A percentile compares a stretch with the other conserved stretches of the same genome.
phyloP scores from a whole-genome alignment of 2,329 filamentous ascomycete species.

The Fusarium concolor region DNA sequence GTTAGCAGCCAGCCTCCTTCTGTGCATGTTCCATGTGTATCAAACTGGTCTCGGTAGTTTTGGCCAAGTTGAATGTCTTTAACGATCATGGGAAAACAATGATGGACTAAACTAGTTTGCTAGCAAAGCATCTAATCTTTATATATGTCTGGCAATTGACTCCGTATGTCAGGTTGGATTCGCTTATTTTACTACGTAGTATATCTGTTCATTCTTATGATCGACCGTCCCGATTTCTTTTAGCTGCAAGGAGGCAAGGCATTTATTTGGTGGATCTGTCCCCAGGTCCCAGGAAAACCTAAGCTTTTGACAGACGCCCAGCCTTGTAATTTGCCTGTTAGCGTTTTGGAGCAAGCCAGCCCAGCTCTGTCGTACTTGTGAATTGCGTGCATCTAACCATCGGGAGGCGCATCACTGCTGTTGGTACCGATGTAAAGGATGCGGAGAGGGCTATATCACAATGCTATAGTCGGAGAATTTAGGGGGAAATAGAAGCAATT shows the following conservation, averaged over 20 bases:
- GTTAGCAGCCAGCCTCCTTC: conserved; percentile 31
- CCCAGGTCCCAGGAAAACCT: conserved; percentile 33
- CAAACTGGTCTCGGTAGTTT: conserved; percentile 34
- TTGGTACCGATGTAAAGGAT: conserved; percentile 6
- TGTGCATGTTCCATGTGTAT: conserved; percentile 32
- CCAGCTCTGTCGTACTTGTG: conserved; percentile 24
- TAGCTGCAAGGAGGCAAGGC: conserved; percentile 36
- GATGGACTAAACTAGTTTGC: neutral
- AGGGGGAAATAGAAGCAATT: neutral
- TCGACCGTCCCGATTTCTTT: conserved; percentile 31
- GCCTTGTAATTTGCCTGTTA: conserved; percentile 37
- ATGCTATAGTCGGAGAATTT: neutral
- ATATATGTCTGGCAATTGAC: neutral
- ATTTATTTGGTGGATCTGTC: conserved; percentile 38
- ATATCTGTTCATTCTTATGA: conserved; percentile 22
- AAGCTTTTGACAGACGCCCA: conserved; percentile 35
- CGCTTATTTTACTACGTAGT: conserved; percentile 17
- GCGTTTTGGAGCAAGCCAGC: conserved; percentile 28
- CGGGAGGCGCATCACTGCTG: conserved; percentile 18
- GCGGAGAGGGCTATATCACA: neutral
- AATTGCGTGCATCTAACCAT: conserved; percentile 36
- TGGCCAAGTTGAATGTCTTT: conserved; percentile 21
- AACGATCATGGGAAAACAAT: neutral
- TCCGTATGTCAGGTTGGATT: neutral
- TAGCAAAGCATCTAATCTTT: neutral